Evolutionary conservation across 352 stramenopile genomes (phyloP).

Genomic region (Phytophthora quininea): DNA sequence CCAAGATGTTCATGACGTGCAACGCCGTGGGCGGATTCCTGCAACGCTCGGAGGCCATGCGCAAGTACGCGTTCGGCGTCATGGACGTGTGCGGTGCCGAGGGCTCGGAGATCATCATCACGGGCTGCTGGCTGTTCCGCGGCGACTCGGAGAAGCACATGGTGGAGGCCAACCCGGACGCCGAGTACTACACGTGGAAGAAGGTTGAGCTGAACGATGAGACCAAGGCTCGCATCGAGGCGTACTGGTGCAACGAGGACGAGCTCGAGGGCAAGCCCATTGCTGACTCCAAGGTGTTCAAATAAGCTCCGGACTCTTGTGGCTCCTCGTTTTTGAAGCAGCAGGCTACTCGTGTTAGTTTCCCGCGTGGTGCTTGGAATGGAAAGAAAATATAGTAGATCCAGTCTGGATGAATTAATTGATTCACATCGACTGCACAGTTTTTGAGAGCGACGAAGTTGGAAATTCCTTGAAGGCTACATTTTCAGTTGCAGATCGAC

Average conservation of each 20-base stretch:
- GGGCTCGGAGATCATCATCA: constrained; percentile 85
- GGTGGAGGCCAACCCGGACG: constrained; percentile 91
- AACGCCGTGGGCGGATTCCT: constrained; percentile 94
- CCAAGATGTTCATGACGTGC: constrained; percentile 93
- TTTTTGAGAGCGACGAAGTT: too few relatives aligned
- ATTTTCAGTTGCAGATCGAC: too few relatives aligned
- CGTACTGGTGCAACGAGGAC: constrained; percentile 91
- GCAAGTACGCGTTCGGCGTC: constrained; percentile 93
- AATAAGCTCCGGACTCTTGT: constrained; percentile 61
- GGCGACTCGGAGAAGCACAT: constrained; percentile 89
- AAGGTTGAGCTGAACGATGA: constrained; percentile 74
- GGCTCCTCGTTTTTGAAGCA: background rate
- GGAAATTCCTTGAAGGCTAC: too few relatives aligned
- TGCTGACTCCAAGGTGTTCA: constrained; percentile 94
- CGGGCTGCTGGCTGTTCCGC: constrained; percentile 91
- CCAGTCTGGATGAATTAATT: constrained; percentile 4
- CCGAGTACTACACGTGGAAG: constrained; percentile 93
- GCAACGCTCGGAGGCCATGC: constrained; percentile 91
- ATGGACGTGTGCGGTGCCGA: constrained; percentile 77
- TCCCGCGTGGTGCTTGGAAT: constrained; percentile 1
- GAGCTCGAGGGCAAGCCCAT: constrained; percentile 90
- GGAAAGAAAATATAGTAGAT: constrained; percentile 6
- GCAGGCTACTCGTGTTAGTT: constrained; percentile 11
- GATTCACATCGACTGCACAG: background rate
- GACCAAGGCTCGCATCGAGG: constrained; percentile 80